Base-by-base conservation (phyloP, 2,329 filamentous ascomycete genomes). In the Coniochaeta hoffmannii region DNA sequence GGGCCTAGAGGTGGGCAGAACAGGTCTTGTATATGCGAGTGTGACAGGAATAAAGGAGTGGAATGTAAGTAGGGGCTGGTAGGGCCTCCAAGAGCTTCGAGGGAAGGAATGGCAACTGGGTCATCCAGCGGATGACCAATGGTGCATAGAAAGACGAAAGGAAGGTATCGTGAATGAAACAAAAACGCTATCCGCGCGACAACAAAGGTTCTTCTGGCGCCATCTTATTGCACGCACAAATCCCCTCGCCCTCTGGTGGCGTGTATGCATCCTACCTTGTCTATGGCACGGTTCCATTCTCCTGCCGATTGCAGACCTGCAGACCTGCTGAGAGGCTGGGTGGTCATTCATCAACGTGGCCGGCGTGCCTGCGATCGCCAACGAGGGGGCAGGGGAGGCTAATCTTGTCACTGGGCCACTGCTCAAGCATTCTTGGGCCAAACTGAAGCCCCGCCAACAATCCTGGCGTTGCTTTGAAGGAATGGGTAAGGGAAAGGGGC, bases 131-230 rank as follows among this genome's bases (percentile, higher is more conserved):
- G 22, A 28, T 35, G 17, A 15, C 50, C 55, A 41, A 53, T 56
- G 34, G 30, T 41, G 35, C 26, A 19, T 8, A 19, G 28, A 31
- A 52, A 34, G 54, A 34, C n/a, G 19, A 46, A 53, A 50, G 54
- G 28, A 56, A 41, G 49, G 38, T 50, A 46, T 56, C 26, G 32
- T 14, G 35, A 36, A 19, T 46, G 49, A 56, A 53, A 56, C 54
- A 4, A 26, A 9, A 46, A 8, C 2, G 41, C 26, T 46, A 46
- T 46, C 41, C 41, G 41, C 41, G 41, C 41, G 41, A 46, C 41
- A 46, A 46, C 5, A 14, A 12, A 26, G 22, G 41, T 24, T 28
- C 24, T 28, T 28, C 22, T 19, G 9, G 12, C 6, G 22, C 46
- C 30, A n/a, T n/a, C n/a, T n/a, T 19, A 6, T 41, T 41, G 17